Evolutionary conservation across 345 rosid genomes (phyloP).

Genomic region (Eutrema heterophyllum): DNA sequence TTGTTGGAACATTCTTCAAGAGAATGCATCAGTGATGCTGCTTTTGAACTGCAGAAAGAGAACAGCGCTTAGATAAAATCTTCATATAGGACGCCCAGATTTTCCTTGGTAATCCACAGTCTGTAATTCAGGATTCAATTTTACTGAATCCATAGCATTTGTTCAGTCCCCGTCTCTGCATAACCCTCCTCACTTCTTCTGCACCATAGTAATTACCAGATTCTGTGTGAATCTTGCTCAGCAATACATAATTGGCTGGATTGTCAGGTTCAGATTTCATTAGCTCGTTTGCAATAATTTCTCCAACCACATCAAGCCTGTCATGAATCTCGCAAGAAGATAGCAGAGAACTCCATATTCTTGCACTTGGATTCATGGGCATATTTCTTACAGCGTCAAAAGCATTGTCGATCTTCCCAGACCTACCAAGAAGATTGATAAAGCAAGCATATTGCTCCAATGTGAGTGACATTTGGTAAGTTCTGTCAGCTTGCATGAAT

Average conservation of each 20-base stretch:
- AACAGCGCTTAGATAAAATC: conserved; percentile 9
- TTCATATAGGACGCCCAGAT: background rate
- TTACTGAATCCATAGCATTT: conserved; percentile 45
- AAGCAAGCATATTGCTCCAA: conserved; percentile 52
- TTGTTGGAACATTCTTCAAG: background rate
- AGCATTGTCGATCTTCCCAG: conserved; percentile 48
- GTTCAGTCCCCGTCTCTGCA: conserved; percentile 34
- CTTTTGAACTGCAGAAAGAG: background rate
- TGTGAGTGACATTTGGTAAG: conserved; percentile 25
- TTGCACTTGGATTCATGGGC: conserved; percentile 47
- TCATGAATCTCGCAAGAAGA: conserved; percentile 50
- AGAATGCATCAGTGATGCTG: conserved; percentile 4
- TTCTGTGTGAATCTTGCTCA: conserved; percentile 45
- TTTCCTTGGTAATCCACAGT: background rate
- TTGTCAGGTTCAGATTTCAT: conserved; percentile 43
- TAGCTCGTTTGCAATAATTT: conserved; percentile 29
- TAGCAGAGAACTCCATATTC: conserved; percentile 48
- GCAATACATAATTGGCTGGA: conserved; percentile 44
- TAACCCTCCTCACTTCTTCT: conserved; percentile 47
- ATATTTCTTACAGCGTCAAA: conserved; percentile 35
- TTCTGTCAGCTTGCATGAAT: conserved; percentile 28
- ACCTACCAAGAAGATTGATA: conserved; percentile 56
- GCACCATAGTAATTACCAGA: conserved; percentile 38
- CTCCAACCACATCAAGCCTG: conserved; percentile 36
- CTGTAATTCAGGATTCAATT: conserved; percentile 26